phyloP scores from a whole-genome alignment of 2,329 filamentous ascomycete genomes.

The Claviceps cyperi region DNA sequence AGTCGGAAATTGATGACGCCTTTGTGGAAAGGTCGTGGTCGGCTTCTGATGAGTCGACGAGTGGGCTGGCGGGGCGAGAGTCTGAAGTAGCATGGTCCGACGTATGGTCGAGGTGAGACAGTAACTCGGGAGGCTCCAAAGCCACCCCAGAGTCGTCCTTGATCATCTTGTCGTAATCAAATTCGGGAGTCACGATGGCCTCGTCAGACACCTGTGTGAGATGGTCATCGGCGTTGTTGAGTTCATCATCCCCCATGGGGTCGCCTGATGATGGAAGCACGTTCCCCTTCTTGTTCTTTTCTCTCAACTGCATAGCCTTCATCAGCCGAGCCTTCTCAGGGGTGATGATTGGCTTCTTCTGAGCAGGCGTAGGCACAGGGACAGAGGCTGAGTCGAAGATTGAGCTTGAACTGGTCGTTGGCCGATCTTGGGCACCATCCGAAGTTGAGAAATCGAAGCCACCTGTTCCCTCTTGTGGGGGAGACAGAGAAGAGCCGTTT shows the following conservation, averaged over 20 bases:
- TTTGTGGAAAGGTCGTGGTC: constrained; percentile 48
- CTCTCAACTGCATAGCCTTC: constrained; percentile 84
- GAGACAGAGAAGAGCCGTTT: constrained; percentile 10
- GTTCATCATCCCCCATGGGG: constrained; percentile 5
- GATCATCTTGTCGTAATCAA: constrained; percentile 17
- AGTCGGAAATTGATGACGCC: constrained; percentile 49
- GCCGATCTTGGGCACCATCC: constrained; percentile 13
- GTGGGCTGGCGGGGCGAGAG: constrained; percentile 43
- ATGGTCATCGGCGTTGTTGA: constrained; percentile 8
- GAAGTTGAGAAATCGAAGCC: constrained; percentile 21
- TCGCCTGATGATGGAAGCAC: constrained; percentile 1
- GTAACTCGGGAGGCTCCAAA: constrained; percentile 27
- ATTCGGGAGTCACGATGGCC: constrained; percentile 11
- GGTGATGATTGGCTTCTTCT: constrained; percentile 44
- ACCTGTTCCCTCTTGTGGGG: constrained; percentile 22
- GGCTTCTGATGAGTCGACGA: constrained; percentile 37
- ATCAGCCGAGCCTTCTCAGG: constrained; percentile 84
- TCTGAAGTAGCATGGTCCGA: constrained; percentile 36
- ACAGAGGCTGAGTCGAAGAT: constrained; percentile 25
- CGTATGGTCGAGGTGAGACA: constrained; percentile 29
- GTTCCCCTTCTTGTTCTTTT: constrained; percentile 49
- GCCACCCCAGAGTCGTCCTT: constrained; percentile 42
- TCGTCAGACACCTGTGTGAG: constrained; percentile 8
- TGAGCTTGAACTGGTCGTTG: constrained; percentile 30
- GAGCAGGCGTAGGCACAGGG: constrained; percentile 25